phyloP scores from a whole-genome alignment of 345 rosid genomes.

The Euclidium syriacum region DNA sequence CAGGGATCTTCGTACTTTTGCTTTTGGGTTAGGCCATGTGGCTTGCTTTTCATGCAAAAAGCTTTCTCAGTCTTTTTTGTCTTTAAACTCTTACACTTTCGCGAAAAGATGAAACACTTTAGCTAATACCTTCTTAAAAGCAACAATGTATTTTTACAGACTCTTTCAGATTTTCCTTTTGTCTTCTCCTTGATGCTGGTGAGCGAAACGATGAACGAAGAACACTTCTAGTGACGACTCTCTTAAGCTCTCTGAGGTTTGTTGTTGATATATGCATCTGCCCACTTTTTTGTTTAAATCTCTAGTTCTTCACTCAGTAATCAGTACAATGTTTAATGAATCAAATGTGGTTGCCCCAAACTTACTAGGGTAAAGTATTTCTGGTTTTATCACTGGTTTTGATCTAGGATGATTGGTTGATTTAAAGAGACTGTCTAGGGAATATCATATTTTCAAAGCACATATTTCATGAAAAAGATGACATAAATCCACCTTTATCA shows the following conservation, averaged over 20 bases:
- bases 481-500: slow-evolving; percentile 23
- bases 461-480: slow-evolving; percentile 20
- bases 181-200: slow-evolving; percentile 28
- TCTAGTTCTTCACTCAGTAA: not conserved
- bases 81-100: slow-evolving; percentile 27
- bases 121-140: slow-evolving; percentile 30
- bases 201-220: slow-evolving; percentile 12
- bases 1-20: slow-evolving; percentile 35
- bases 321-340: not conserved
- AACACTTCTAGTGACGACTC: not conserved
- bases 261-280: slow-evolving; percentile 1
- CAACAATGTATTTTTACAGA: slow-evolving; percentile 28
- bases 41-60: slow-evolving; percentile 39
- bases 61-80: slow-evolving; percentile 30
- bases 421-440: slow-evolving; percentile 19
- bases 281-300: slow-evolving; percentile 1
- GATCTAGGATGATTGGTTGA: slow-evolving; percentile 10
- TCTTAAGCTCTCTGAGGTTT: slow-evolving; percentile 11
- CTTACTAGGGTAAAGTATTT: not conserved
- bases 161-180: slow-evolving; percentile 21
- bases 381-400: slow-evolving; percentile 1
- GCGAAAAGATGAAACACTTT: slow-evolving; percentile 28
- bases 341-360: slow-evolving; percentile 10
- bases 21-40: slow-evolving; percentile 32
- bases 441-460: slow-evolving; percentile 12